phyloP scores from a whole-genome alignment of 192 early-diverging fungal genomes.

The Kickxella alabastrina region DNA sequence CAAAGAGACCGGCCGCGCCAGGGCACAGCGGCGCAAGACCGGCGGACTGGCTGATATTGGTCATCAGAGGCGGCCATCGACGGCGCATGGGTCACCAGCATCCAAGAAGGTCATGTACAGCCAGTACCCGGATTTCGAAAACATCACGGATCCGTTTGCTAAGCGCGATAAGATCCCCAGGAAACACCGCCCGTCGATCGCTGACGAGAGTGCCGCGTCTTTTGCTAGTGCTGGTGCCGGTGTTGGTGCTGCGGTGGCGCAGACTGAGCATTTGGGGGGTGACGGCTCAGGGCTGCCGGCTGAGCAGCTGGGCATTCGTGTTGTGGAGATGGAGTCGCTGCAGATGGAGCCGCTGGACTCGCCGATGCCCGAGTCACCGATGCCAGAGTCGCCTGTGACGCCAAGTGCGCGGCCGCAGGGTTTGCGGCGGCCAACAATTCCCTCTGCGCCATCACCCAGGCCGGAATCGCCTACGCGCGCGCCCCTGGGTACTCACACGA shows the following conservation, averaged over 20 bases:
- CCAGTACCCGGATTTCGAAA: conserved; percentile 51
- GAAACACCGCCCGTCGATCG: neutral
- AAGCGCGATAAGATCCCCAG: conserved; percentile 53
- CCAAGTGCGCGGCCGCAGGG: conserved; percentile 2
- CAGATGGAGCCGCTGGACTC: conserved; percentile 32
- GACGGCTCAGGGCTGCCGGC: neutral
- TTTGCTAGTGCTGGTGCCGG: too few relatives aligned
- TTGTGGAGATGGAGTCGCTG: conserved; percentile 1
- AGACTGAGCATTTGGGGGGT: neutral
- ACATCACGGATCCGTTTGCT: conserved; percentile 47
- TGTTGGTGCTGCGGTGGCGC: neutral
- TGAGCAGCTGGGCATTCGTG: conserved; percentile 1
- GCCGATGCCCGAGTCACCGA: conserved; percentile 10
- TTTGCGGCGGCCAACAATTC: neutral
- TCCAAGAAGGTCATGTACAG: conserved; percentile 38
- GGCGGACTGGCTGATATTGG: conserved; percentile 22
- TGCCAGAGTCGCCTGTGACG: conserved; percentile 24
- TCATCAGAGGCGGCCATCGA: conserved; percentile 21
- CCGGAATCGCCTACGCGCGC: conserved; percentile 4
- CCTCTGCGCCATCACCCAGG: neutral
- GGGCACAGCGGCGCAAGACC: conserved; percentile 36
- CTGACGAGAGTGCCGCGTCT: neutral
- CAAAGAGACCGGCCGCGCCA: conserved; percentile 14
- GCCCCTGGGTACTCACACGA: conserved; percentile 20
- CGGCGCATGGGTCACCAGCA: conserved; percentile 22